Evolutionary conservation across 179 eudicot species (phyloP).

Genomic region (Silene vulgaris): DNA sequence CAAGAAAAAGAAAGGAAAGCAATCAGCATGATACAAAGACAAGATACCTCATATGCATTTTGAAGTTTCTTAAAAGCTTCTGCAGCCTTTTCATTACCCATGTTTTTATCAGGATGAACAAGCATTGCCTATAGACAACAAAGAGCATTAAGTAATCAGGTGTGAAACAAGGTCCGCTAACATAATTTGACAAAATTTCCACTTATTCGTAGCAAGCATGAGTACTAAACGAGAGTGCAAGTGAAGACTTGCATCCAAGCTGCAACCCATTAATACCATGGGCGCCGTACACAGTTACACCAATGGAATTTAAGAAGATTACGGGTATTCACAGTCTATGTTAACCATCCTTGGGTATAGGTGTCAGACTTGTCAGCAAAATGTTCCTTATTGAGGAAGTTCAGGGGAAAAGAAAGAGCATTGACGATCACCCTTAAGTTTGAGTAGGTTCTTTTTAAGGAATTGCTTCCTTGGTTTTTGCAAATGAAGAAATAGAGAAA

Average conservation of each 20-base stretch:
- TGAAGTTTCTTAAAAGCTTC: constrained; percentile 98
- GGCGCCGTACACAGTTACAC: not conserved
- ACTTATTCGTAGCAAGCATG: not conserved
- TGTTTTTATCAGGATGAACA: constrained; percentile 99
- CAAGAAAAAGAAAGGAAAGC: constrained; percentile 8
- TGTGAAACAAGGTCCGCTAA: not conserved
- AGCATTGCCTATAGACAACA: constrained; percentile 72
- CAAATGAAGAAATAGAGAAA: not conserved
- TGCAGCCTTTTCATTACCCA: constrained; percentile 98
- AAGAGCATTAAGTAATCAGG: constrained; percentile 17
- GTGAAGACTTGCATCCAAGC: not conserved
- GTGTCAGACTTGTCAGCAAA: not conserved
- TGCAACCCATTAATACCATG: not conserved
- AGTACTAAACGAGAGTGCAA: not conserved
- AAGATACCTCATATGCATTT: constrained; percentile 83
- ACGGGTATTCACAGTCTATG: not conserved
- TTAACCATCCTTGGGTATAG: not conserved
- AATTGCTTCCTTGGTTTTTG: not conserved
- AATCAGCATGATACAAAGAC: constrained; percentile 6
- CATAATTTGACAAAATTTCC: constrained; percentile 9
- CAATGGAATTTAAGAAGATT: constrained; percentile 10
- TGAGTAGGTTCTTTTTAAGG: not conserved
- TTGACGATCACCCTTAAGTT: not conserved
- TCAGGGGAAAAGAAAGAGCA: not conserved
- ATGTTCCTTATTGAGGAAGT: not conserved